Evolutionary conservation across 2,329 filamentous ascomycete species (phyloP).

Genomic region (Sporothrix phasma): DNA sequence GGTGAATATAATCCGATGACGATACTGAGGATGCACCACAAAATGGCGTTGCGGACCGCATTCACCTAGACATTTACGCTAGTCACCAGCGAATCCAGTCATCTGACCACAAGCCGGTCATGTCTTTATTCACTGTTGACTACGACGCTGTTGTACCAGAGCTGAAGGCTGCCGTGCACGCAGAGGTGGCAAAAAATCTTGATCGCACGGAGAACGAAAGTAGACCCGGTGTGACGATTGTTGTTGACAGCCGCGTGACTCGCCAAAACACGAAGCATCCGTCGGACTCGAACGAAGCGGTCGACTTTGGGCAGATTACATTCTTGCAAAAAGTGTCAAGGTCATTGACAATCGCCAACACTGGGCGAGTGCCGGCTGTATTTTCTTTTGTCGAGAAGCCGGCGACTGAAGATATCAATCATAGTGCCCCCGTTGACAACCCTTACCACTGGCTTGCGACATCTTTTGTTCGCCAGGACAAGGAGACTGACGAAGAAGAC

Average conservation of each 20-base stretch:
- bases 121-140: conserved; percentile 70
- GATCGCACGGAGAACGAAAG: conserved; percentile 57
- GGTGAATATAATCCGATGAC: conserved; percentile 37
- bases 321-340: conserved; percentile 58
- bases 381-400: conserved; percentile 73
- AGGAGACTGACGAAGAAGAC: conserved; percentile 24
- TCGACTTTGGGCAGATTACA: conserved; percentile 69
- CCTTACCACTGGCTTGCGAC: conserved; percentile 57
- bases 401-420: conserved; percentile 34
- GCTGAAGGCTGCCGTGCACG: conserved; percentile 71
- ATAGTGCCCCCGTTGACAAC: conserved; percentile 28
- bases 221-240: conserved; percentile 34
- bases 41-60: conserved; percentile 40
- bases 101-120: conserved; percentile 90
- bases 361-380: conserved; percentile 67
- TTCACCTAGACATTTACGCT: conserved; percentile 58
- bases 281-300: conserved; percentile 26
- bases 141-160: conserved; percentile 82
- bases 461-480: conserved; percentile 46
- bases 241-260: conserved; percentile 54
- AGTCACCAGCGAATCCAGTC: conserved; percentile 85
- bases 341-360: conserved; percentile 81
- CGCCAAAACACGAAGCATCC: conserved; percentile 21
- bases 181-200: conserved; percentile 77
- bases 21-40: not conserved